Evolutionary conservation across 352 stramenopile species (phyloP).

Genomic region (Chrysophaeum taylorii): DNA sequence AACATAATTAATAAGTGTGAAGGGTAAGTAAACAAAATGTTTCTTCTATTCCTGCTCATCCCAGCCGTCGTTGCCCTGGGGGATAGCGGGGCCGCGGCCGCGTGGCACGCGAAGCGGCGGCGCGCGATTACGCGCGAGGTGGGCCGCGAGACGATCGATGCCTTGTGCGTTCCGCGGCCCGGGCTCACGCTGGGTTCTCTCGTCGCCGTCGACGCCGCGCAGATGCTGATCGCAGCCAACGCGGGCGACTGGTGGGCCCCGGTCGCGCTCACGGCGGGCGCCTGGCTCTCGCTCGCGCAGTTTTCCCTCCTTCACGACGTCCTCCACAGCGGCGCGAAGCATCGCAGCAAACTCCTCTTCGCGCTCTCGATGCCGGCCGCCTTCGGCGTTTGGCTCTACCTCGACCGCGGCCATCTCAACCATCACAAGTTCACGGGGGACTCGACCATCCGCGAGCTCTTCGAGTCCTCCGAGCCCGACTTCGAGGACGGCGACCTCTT

Average conservation of each 20-base stretch:
- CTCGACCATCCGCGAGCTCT: slow-evolving; percentile 34
- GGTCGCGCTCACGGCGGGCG: neutral
- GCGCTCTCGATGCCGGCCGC: slow-evolving; percentile 44
- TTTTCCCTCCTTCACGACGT: slow-evolving; percentile 4
- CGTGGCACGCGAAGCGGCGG: neutral
- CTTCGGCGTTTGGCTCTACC: slow-evolving; percentile 51
- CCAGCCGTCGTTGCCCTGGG: too few species aligned
- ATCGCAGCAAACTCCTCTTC: slow-evolving; percentile 28
- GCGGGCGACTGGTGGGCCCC: neutral
- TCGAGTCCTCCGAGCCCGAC: slow-evolving; percentile 37
- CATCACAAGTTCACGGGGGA: slow-evolving; percentile 45
- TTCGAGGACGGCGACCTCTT: slow-evolving; percentile 54
- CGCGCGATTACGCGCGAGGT: neutral
- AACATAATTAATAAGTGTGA: too few species aligned
- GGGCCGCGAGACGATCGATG: neutral
- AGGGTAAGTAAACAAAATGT: too few species aligned
- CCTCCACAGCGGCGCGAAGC: neutral
- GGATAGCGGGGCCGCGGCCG: slow-evolving; percentile 2
- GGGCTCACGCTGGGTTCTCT: neutral
- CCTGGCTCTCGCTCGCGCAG: neutral
- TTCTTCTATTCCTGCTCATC: too few species aligned
- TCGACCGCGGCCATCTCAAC: slow-evolving; percentile 45
- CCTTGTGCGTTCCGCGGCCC: neutral
- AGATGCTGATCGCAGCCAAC: neutral
- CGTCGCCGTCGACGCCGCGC: neutral